Base-by-base conservation (phyloP, 163 green algal species). In the Coccomyxa subellipsoidea region DNA sequence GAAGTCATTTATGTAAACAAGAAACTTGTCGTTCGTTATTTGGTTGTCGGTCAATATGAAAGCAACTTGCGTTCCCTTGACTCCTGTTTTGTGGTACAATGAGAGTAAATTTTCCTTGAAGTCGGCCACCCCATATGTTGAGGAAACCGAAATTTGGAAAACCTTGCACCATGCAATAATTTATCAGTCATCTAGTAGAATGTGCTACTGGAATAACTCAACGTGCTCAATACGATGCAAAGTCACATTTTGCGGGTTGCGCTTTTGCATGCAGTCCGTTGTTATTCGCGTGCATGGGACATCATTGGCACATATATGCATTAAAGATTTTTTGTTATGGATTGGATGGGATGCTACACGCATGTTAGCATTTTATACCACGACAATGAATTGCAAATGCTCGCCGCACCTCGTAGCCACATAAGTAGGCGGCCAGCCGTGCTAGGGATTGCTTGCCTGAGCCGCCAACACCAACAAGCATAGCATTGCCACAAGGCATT, bases 1-100 rank as follows among this genome's bases (percentile, higher is more conserved):
- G 77, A 98, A 87, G 87, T 98, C 95, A 82, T 97, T 97, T 75
- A 98, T 93, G 92, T 95, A 97, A 2, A 98, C 92, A 38, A 98
- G 85, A 85, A 98, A 97, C 25, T 89, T 85, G 87, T 98, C 94
- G 38, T 97, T 91, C 7, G 97, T 87, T 79, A 97, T 96, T 85
- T 96, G 91, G 85, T 94, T 94, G 89, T 98, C 95, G 2, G 92
- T 97, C 88, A 98, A 91, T 6, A 98, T 86, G 86, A 98, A 95
- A 0, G 90, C 93, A 31, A 96, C 88, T 18, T 91, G 91, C 21
- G 84, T 89, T 69, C 87, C 86, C 89, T 96, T 96, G 27, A 90
- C 92, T 38, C 93, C 93, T 18, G 90, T 87, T 82, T 94, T 95
- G 72, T 83, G 89, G 88, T 97, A 98, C 38, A 98, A 87, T 8